Evolutionary conservation across 768 basidiomycete genomes (phyloP).

Genomic region (Leucocoprinus sp.): DNA sequence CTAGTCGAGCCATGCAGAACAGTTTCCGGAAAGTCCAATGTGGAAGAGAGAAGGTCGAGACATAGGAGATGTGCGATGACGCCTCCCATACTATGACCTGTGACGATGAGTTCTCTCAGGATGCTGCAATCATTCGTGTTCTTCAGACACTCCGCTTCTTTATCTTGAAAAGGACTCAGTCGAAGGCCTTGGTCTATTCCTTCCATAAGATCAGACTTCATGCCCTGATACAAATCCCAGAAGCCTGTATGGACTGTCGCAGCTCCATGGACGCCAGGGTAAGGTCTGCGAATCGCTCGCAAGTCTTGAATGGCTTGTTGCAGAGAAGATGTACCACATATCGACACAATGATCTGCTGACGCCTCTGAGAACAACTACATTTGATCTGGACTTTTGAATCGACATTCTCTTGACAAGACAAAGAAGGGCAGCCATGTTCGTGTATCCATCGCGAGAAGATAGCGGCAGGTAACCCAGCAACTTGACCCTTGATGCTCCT

Average conservation of each 20-base stretch:
- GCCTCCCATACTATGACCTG: slow-evolving; percentile 53
- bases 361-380: slow-evolving; percentile 25
- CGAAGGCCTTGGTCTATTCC: slow-evolving; percentile 30
- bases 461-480: slow-evolving; percentile 37
- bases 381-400: background rate
- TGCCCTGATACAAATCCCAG: slow-evolving; percentile 42
- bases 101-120: slow-evolving; percentile 35
- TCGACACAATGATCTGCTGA: slow-evolving; percentile 42
- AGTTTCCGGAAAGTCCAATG: background rate
- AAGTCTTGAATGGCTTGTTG: slow-evolving; percentile 42
- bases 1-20: no score
- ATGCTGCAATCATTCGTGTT: slow-evolving; percentile 13
- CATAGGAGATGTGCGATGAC: slow-evolving; percentile 43
- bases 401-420: background rate
- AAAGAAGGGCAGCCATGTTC: background rate
- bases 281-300: slow-evolving; percentile 26
- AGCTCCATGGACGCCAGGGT: slow-evolving; percentile 28
- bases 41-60: slow-evolving; percentile 32
- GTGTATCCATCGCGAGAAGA: slow-evolving; percentile 23
- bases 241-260: slow-evolving; percentile 44
- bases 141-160: background rate
- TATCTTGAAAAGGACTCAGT: slow-evolving; percentile 1
- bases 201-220: slow-evolving; percentile 24
- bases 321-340: slow-evolving; percentile 39
- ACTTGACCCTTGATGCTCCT: slow-evolving; percentile 30